phyloP scores from a whole-genome alignment of 2,329 filamentous ascomycete genomes.

The Venturia oleaginea region DNA sequence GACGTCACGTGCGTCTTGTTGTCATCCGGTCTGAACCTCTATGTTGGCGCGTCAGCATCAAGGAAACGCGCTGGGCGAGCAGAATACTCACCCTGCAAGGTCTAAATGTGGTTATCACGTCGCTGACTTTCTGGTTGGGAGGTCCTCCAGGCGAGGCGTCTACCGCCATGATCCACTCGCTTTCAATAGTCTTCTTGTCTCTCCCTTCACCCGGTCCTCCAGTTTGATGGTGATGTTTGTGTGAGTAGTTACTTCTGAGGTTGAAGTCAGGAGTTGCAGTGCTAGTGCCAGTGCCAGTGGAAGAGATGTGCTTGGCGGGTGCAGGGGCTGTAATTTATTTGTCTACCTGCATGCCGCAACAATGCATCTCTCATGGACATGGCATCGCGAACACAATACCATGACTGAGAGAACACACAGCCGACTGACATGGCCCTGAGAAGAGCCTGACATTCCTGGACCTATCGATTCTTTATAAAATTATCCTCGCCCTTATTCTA shows the following conservation, averaged over 20 bases:
- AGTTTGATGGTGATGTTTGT: not conserved
- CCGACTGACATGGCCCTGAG: not conserved
- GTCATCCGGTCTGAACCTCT: slow-evolving; percentile 37
- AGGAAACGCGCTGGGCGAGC: not conserved
- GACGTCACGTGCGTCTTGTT: slow-evolving; percentile 65
- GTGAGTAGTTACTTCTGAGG: not conserved
- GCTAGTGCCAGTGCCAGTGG: not conserved
- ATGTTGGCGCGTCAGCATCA: slow-evolving; percentile 7
- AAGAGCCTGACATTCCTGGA: not conserved
- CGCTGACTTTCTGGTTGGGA: slow-evolving; percentile 13
- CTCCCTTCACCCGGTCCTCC: not conserved
- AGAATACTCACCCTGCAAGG: slow-evolving; percentile 10
- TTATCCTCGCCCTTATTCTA: not conserved
- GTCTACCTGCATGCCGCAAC: too few relatives aligned
- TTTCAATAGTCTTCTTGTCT: not conserved
- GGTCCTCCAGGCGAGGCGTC: not conserved
- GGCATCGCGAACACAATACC: not conserved
- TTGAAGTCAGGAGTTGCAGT: not conserved
- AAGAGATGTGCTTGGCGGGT: not conserved
- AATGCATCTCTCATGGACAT: not conserved
- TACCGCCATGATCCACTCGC: not conserved
- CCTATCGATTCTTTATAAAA: not conserved
- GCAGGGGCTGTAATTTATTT: not conserved
- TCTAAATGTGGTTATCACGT: slow-evolving; percentile 2
- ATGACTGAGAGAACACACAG: not conserved